These are phyloP conservation scores for Solidago caesia DNA, from an alignment of 129 eudicot genomes.

Conservation along the genomic window DNA sequence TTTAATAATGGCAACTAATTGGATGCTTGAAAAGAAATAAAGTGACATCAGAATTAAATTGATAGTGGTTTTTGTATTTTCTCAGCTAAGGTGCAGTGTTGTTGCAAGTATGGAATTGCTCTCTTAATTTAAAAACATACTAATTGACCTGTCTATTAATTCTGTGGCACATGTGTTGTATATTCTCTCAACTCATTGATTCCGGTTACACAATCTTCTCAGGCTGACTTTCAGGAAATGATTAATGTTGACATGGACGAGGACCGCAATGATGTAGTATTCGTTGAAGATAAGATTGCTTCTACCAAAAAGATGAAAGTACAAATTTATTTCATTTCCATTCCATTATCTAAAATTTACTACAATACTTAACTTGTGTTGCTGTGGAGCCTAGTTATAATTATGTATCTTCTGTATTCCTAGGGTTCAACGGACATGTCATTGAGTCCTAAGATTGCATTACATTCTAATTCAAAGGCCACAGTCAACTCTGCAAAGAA, in stretches of 20 bases:
- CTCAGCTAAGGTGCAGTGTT: neutral
- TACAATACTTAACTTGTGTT: neutral
- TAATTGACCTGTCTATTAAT: neutral
- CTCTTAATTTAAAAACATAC: neutral
- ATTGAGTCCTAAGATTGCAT: conserved; percentile 21
- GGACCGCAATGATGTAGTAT: conserved; percentile 40
- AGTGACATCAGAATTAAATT: neutral
- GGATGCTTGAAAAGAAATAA: neutral
- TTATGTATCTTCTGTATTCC: neutral
- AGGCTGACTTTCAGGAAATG: conserved; percentile 54
- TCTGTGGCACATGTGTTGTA: too few species aligned
- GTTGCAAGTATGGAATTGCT: neutral
- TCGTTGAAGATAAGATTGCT: conserved; percentile 33
- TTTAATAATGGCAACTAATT: neutral
- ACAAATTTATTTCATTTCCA: neutral
- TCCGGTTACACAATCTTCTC: neutral
- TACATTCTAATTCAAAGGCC: conserved; percentile 18
- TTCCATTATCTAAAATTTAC: neutral
- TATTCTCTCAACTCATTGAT: neutral
- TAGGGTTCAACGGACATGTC: conserved; percentile 9
- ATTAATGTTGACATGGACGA: conserved; percentile 80
- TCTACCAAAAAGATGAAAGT: conserved; percentile 21
- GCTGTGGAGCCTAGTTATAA: neutral
- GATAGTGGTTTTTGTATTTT: neutral
- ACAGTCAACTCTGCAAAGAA: neutral